Conservation (phyloP, 2,329 filamentous ascomycete species). For the Raffaelea deltoideospora region DNA sequence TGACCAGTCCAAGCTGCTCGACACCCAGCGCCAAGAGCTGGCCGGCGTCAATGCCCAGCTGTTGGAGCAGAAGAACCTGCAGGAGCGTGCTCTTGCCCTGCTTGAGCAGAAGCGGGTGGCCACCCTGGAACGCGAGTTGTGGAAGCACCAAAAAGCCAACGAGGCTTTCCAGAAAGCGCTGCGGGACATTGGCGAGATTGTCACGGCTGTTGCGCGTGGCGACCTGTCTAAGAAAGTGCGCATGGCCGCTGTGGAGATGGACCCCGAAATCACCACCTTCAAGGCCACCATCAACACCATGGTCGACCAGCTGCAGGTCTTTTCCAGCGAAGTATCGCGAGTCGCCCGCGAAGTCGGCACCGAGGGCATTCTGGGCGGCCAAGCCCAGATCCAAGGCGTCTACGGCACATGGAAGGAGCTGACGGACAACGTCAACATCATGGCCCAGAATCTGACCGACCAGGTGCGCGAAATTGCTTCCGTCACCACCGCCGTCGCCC, state of each 20-base stretch:
- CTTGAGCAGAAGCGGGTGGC: conserved; percentile 81
- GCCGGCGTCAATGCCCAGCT: conserved; percentile 75
- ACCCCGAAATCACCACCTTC: conserved; percentile 94
- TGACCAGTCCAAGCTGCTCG: conserved; percentile 83
- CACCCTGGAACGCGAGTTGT: conserved; percentile 79
- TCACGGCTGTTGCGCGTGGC: conserved; percentile 88
- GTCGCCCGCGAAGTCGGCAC: conserved; percentile 93
- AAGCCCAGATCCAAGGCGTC: conserved; percentile 85
- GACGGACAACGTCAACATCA: conserved; percentile 77
- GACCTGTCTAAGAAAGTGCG: conserved; percentile 94
- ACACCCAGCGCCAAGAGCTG: conserved; percentile 74
- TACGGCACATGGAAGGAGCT: conserved; percentile 97
- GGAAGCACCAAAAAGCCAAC: conserved; percentile 96
- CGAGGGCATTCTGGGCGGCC: conserved; percentile 83
- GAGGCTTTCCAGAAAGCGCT: conserved; percentile 96
- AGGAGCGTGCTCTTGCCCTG: conserved; percentile 66
- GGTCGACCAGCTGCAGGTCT: conserved; percentile 96
- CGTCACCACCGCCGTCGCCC: conserved; percentile 69
- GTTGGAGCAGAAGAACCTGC: conserved; percentile 69
- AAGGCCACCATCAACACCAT: conserved; percentile 98
- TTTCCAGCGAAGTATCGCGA: conserved; percentile 89
- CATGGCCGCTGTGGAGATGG: conserved; percentile 92
- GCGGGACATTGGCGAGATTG: conserved; percentile 91
- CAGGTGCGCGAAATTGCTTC: conserved; percentile 78
- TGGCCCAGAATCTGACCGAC: conserved; percentile 70